Base-by-base conservation (phyloP, 768 basidiomycete species). In the Trametes coccinea region DNA sequence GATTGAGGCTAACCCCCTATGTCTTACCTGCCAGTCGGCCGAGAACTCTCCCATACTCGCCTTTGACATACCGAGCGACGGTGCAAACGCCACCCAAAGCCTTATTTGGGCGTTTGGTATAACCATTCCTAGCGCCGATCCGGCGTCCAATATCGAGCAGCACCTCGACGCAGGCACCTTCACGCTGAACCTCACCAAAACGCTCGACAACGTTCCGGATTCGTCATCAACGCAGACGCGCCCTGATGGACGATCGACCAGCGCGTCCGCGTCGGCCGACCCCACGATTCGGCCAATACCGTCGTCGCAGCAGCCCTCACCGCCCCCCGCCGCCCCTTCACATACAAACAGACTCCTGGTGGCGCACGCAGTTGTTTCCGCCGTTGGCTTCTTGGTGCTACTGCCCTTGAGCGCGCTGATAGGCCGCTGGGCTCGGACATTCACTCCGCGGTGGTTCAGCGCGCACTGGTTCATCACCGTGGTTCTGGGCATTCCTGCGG, bases 371-470 rank as follows among this genome's bases (percentile, higher is more conserved):
- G 69, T 81, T 49, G 67, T 84, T 29, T 77, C 82, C 9, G 76
- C 80, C 8, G 64, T 84, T 37, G 86, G 84, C 0, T 85, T 87
- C 70, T 72, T 87, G 59, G 71, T 87, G 27, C 62, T 87, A 40
- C 72, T 88, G 1, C 87, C 87, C 4, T 56, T 78, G 7, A 82
- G 84, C 8, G 77, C 79, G 0, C 73, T 88, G 43, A 69, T 83
- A 33, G 85, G 82, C 11, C 80, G 86, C 22, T 84, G 80, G 76
- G 76, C 77, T 16, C 74, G 87, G 51, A 80, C 82, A 2, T 72
- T 82, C 60, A 80, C 79, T 5, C 70, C 75, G 10, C 74, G 72
- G 55, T 88, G 87, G 87, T 81, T 86, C 71, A 79, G 76, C n/a
- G 72, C 74, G 2, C 88, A 89, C 64, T 78, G 78, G 74, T 67